These are phyloP conservation scores for Hsuehochloa calcarea DNA, from an alignment of 176 grass and related monocot genomes.

Conservation along the genomic window DNA sequence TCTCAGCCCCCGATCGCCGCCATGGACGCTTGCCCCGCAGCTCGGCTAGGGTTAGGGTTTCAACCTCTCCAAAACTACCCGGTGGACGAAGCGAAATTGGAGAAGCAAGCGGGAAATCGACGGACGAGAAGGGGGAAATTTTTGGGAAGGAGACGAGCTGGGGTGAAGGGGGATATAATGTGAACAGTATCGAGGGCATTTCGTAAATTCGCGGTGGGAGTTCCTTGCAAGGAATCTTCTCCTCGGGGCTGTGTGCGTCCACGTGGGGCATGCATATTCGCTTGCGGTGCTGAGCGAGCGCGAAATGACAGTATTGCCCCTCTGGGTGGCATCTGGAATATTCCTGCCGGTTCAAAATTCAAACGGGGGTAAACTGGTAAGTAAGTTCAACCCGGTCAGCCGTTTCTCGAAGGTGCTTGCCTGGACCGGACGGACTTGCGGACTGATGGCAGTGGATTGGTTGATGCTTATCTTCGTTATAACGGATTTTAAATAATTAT, in stretches of 20 bases:
- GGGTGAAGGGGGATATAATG: not conserved
- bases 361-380: too few species aligned
- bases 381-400: too few species aligned
- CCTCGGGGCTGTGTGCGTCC: not conserved
- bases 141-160: not conserved
- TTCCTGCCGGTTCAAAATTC: too few species aligned
- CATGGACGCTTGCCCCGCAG: not conserved
- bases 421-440: too few species aligned
- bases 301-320: not conserved
- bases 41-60: slow-evolving; percentile 31
- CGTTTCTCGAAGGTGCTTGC: too few species aligned
- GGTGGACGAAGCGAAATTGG: slow-evolving; percentile 7
- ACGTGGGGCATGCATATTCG: slow-evolving; percentile 25
- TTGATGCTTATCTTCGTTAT: too few species aligned
- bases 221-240: slow-evolving; percentile 17
- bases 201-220: not conserved
- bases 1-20: slow-evolving; percentile 1
- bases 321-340: not conserved
- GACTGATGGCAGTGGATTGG: too few species aligned
- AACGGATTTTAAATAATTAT: too few species aligned
- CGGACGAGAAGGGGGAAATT: not conserved
- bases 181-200: not conserved
- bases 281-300: not conserved
- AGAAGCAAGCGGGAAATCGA: slow-evolving; percentile 13
- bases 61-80: not conserved